A percentile compares a stretch with the other conserved stretches of the same genome.
These are phyloP conservation scores for Beauveria sp. DNA, from an alignment of 2,329 filamentous ascomycete species.

Conservation along the genomic window DNA sequence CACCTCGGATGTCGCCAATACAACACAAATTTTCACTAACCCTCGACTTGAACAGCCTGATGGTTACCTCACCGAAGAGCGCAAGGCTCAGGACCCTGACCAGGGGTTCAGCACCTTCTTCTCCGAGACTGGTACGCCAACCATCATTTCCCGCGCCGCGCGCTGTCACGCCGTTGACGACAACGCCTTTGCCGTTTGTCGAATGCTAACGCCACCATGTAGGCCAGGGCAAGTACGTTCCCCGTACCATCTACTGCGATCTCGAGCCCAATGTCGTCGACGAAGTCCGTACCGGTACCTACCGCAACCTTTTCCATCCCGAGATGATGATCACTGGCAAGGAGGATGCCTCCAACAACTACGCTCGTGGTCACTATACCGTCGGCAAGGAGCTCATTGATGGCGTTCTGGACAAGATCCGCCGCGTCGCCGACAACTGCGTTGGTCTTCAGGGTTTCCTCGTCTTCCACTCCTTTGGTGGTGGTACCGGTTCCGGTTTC, in stretches of 20 bases:
- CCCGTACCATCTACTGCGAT: slow-evolving; percentile 98
- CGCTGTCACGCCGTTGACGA: neutral
- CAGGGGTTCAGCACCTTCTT: slow-evolving; percentile 99
- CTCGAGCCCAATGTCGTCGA: slow-evolving; percentile 99
- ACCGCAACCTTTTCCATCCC: slow-evolving; percentile 95
- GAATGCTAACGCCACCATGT: slow-evolving; percentile 17
- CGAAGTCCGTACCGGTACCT: slow-evolving; percentile 95
- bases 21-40: slow-evolving; percentile 8
- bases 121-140: slow-evolving; percentile 83
- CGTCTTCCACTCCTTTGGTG: slow-evolving; percentile 99
- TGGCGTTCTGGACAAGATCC: slow-evolving; percentile 94
- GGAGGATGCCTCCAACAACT: slow-evolving; percentile 99
- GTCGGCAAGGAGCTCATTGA: slow-evolving; percentile 99
- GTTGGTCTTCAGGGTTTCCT: slow-evolving; percentile 97
- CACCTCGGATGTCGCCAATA: slow-evolving; percentile 11
- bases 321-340: slow-evolving; percentile 99
- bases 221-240: slow-evolving; percentile 99
- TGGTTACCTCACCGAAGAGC: slow-evolving; percentile 97
- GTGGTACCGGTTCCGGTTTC: slow-evolving; percentile 97
- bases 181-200: neutral
- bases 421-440: slow-evolving; percentile 96
- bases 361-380: slow-evolving; percentile 98
- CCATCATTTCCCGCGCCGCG: neutral
- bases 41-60: slow-evolving; percentile 59
- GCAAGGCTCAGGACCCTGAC: slow-evolving; percentile 86